Evolutionary conservation across 1,284 basidiomycete species (phyloP), one percentile per base, ranked within the genome.

Genomic region (Melampsora americana): DNA sequence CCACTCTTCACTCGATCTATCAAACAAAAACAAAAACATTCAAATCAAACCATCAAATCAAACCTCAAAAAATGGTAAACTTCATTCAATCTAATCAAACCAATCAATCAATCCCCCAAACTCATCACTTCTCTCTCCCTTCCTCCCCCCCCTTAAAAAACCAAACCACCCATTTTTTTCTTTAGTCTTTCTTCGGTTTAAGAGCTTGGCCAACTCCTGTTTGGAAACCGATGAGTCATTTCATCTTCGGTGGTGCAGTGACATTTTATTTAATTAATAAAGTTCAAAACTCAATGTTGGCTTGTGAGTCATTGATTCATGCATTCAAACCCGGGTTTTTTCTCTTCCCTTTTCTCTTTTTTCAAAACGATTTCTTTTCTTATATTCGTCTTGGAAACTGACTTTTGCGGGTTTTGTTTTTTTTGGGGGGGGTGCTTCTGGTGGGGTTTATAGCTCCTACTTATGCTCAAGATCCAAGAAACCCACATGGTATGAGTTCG

Each of bases 281-380:
- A 39, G 42, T 72, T 32, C 70, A 72, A 72, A 72, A 50, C 23
- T 35, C 60, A 18, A 72, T 72, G 70, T 62, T 72, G 23, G 64
- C 62, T 46, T 72, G 70, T 72, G 18, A 72, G 70, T 66, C 62
- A n/a, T n/a, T n/a, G n/a, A n/a, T n/a, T n/a, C n/a, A n/a, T n/a
- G n/a, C n/a, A n/a, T n/a, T n/a, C n/a, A n/a, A n/a, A n/a, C n/a
- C n/a, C n/a, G n/a, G n/a, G n/a, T n/a, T n/a, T n/a, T n/a, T n/a
- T n/a, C n/a, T n/a, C n/a, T n/a, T n/a, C 35, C 35, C 35, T 35
- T 46, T 30, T n/a, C 12, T 61, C 20, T 18, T 12, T 14, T 42
- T 42, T 23, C 28, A 12, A n/a, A n/a, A n/a, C n/a, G n/a, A n/a
- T n/a, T n/a, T n/a, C n/a, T n/a, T n/a, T n/a, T n/a, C n/a, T n/a